Base-by-base conservation (phyloP, 495 filamentous ascomycete species). In the Viridothelium virens region DNA sequence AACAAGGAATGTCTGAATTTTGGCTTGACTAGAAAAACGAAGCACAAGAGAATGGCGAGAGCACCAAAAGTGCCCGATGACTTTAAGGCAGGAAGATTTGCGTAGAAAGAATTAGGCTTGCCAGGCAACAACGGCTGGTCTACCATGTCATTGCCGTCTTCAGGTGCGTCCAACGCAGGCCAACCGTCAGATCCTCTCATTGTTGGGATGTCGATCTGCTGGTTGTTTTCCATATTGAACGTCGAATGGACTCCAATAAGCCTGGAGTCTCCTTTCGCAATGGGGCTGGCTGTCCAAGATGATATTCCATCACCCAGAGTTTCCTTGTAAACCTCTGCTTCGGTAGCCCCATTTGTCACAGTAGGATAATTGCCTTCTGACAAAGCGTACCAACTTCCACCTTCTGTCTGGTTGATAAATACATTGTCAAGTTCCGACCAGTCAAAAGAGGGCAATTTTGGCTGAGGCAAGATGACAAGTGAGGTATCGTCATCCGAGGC, bases 381-480 rank as follows among this genome's bases (percentile, higher is more conserved):
- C 76, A 98, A 84, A 18, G 92, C 94, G 76, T 93, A 98, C 91
- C 92, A 97, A 66, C 90, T 87, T 46, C 91, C 92, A 46, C 81
- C 81, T 68, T 89, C 85, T 7, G 91, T 97, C 65, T 86, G 87
- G 72, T 96, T 95, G 61, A 98, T 83, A 73, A 94, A 96, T 2
- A 96, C 87, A 44, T 86, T 86, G 64, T 82, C 77, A 48, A 83
- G 81, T 82, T 63, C 87, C 85, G 65, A 67, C 63, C 82, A 80
- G 3, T 79, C 78, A 61, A 84, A 80, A 7, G 83, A 78, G 0
- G 91, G 91, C 63, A 88, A 84, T 3, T 84, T 77, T 0, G 94
- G 95, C 71, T 97, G 94, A 7, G 93, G 92, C 4, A 98, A 84
- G 14, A 94, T 81, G 33, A 96, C 85, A 7, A 97, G 83, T 38